Conservation (phyloP, 225 moss, liverwort and hornwort genomes). For the Sphagnum contortum region DNA sequence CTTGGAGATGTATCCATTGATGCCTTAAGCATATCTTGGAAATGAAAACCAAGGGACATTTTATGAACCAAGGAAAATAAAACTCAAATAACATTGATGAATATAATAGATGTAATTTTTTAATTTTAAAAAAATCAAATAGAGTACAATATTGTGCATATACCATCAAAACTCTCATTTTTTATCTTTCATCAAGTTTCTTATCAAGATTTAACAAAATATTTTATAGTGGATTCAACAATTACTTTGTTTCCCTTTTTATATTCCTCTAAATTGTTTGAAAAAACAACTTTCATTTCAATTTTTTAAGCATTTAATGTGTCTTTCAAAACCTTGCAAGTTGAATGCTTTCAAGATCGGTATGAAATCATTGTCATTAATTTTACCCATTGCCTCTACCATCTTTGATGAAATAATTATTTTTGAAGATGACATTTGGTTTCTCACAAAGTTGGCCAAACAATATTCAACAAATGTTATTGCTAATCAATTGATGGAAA, state of each 20-base stretch:
- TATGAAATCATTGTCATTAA: neutral
- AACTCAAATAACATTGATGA: too few relatives aligned
- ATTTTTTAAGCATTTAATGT: neutral
- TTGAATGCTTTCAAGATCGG: neutral
- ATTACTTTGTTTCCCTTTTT: too few relatives aligned
- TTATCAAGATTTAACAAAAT: neutral
- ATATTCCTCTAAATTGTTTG: neutral
- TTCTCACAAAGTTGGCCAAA: neutral
- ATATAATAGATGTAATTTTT: too few relatives aligned
- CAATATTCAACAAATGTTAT: neutral
- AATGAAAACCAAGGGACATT: neutral
- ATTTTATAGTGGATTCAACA: neutral
- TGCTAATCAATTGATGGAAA: neutral
- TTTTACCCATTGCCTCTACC: neutral
- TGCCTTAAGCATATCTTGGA: neutral
- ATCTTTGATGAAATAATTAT: neutral
- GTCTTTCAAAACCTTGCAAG: neutral
- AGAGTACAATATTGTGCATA: neutral
- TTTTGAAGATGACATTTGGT: neutral
- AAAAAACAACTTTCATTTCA: neutral
- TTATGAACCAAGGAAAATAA: neutral
- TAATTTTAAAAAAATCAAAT: too few relatives aligned
- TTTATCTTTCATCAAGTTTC: neutral
- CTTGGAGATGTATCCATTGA: neutral
- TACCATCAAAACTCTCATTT: neutral